These are phyloP conservation scores for Panaeolus cyanescens DNA, from an alignment of 768 basidiomycete genomes.

Conservation along the genomic window DNA sequence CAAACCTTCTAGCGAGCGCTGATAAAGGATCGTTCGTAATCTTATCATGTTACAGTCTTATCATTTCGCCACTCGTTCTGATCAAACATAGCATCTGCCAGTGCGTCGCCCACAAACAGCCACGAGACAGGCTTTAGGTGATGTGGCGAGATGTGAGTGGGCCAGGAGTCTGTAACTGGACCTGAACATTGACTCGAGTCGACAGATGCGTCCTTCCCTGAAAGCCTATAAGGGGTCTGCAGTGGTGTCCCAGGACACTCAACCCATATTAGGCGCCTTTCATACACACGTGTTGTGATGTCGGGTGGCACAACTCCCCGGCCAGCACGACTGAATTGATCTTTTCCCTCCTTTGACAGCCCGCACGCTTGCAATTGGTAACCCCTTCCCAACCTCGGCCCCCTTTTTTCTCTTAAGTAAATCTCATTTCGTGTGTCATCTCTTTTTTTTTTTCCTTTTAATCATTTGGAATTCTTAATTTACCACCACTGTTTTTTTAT, in stretches of 20 bases:
- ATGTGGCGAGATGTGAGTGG: neutral
- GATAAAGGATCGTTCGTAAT: too few species aligned
- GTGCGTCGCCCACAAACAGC: neutral
- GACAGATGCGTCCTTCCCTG: neutral
- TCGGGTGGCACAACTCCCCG: neutral
- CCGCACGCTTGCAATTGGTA: neutral
- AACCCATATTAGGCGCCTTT: constrained; percentile 1
- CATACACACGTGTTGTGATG: constrained; percentile 1
- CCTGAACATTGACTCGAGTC: neutral
- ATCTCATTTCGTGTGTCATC: too few species aligned
- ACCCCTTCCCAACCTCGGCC: neutral
- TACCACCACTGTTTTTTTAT: neutral
- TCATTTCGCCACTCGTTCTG: too few species aligned
- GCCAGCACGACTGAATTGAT: neutral
- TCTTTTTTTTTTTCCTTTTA: neutral
- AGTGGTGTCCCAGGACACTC: neutral
- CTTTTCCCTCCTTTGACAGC: constrained; percentile 1
- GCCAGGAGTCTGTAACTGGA: neutral
- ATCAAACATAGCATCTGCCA: neutral
- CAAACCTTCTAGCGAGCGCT: too few species aligned
- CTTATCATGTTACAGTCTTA: too few species aligned
- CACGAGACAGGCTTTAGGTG: too few species aligned
- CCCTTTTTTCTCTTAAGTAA: neutral
- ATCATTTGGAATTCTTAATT: neutral
- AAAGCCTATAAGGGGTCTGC: neutral